phyloP scores from a whole-genome alignment of 495 filamentous ascomycete species.

The Immersiella caudata region DNA sequence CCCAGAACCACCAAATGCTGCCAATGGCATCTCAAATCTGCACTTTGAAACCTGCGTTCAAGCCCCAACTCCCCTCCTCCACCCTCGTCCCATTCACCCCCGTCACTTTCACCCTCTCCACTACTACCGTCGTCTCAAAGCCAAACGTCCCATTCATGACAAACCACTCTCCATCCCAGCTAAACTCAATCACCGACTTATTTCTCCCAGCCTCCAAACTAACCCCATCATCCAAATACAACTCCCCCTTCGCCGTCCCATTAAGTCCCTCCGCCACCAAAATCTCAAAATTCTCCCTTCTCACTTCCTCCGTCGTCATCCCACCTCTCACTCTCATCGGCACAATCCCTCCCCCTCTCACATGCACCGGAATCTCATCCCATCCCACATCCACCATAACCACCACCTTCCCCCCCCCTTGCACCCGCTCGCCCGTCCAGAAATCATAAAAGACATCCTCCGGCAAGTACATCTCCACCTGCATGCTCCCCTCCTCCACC shows the following conservation, averaged over 20 bases:
- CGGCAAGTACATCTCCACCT: conserved; percentile 72
- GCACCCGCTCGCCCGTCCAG: conserved; percentile 61
- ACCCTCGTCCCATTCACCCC: conserved; percentile 35
- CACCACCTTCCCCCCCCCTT: conserved; percentile 53
- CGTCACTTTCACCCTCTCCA: conserved; percentile 61
- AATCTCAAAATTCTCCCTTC: conserved; percentile 67
- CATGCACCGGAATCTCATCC: conserved; percentile 73
- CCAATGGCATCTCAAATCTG: no score
- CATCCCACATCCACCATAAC: conserved; percentile 57
- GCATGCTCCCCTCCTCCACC: conserved; percentile 60
- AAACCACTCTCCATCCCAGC: conserved; percentile 53
- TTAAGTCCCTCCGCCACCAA: conserved; percentile 63
- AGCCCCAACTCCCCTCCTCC: conserved; percentile 23
- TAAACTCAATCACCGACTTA: conserved; percentile 55
- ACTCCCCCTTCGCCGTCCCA: conserved; percentile 40
- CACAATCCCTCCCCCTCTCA: conserved; percentile 69
- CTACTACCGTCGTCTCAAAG: conserved; percentile 47
- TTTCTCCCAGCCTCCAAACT: conserved; percentile 33
- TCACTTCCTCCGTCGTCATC: conserved; percentile 70
- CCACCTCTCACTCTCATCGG: conserved; percentile 60
- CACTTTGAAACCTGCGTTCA: conserved; percentile 21
- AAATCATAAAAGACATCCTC: conserved; percentile 76
- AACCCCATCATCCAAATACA: conserved; percentile 67
- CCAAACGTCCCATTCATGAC: conserved; percentile 57
- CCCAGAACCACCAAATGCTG: no score